A percentile compares a stretch with the other conserved stretches of the same genome.
phyloP scores from a whole-genome alignment of 352 stramenopile species.

The Blastocystis sp. region DNA sequence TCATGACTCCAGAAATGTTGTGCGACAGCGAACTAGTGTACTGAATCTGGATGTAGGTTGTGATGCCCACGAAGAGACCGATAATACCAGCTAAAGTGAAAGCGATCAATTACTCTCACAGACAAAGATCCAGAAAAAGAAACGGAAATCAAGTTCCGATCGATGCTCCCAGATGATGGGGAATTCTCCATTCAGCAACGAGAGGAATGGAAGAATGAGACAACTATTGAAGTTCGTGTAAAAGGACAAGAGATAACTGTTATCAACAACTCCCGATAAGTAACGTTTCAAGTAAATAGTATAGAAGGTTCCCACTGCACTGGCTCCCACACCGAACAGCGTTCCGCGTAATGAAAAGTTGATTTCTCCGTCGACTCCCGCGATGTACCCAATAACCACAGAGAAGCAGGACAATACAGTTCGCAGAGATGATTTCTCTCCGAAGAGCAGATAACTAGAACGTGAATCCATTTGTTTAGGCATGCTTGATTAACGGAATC shows the following conservation, averaged over 20 bases:
- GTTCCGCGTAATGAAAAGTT: slow-evolving; percentile 14
- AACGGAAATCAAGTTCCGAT: not conserved
- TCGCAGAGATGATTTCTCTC: not conserved
- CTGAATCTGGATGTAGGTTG: slow-evolving; percentile 24
- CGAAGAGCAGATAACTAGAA: not conserved
- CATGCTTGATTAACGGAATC: not conserved
- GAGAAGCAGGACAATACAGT: not conserved
- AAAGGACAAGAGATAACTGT: not conserved
- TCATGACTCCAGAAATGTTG: slow-evolving; percentile 27
- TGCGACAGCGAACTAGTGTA: slow-evolving; percentile 1
- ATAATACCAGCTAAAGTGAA: not conserved
- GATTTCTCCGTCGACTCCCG: not conserved
- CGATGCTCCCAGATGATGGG: not conserved
- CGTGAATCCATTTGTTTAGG: not conserved
- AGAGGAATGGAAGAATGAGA: not conserved
- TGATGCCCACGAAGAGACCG: slow-evolving; percentile 9
- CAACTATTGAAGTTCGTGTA: slow-evolving; percentile 26
- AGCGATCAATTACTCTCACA: not conserved
- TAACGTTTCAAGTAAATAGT: slow-evolving; percentile 6
- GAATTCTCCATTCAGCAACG: not conserved
- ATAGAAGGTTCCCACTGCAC: not conserved
- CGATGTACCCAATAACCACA: not conserved
- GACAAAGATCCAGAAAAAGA: not conserved
- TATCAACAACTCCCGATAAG: not conserved
- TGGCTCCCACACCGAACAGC: not conserved